Evolutionary conservation across 768 basidiomycete species (phyloP).

Genomic region (Agaricus subrufescens): DNA sequence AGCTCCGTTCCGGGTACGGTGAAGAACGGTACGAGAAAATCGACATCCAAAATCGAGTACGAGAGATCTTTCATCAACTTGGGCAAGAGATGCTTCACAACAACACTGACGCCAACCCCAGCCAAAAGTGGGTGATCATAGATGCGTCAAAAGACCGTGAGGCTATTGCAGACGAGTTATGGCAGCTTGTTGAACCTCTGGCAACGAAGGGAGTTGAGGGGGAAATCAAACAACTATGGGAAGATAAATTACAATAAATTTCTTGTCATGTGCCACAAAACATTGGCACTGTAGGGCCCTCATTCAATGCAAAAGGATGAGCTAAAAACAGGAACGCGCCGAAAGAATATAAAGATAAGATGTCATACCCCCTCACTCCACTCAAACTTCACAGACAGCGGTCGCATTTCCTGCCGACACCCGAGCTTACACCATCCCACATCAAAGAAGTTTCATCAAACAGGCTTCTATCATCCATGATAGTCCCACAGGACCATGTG

Average conservation of each 20-base stretch:
- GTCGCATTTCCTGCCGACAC: too few relatives aligned
- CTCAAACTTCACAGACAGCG: too few relatives aligned
- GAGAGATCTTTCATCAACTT: constrained; percentile 54
- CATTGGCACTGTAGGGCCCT: too few relatives aligned
- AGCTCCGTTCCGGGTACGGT: constrained; percentile 74
- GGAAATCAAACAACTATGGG: constrained; percentile 53
- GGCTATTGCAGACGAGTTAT: constrained; percentile 50
- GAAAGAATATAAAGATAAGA: too few relatives aligned
- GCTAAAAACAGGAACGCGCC: too few relatives aligned
- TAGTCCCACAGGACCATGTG: too few relatives aligned
- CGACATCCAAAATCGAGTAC: constrained; percentile 66
- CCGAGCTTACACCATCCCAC: too few relatives aligned
- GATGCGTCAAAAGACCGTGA: constrained; percentile 53
- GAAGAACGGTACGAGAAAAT: constrained; percentile 83
- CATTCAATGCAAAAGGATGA: too few relatives aligned
- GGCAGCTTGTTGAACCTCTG: constrained; percentile 45
- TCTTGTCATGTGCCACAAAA: too few relatives aligned
- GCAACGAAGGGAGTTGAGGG: constrained; percentile 25
- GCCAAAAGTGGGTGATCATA: constrained; percentile 43
- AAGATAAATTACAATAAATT: constrained; percentile 11
- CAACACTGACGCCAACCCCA: constrained; percentile 10
- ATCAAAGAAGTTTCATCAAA: too few relatives aligned
- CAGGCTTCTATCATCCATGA: too few relatives aligned
- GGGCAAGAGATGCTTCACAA: constrained; percentile 39
- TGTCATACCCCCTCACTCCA: too few relatives aligned